Evolutionary conservation across 768 basidiomycete genomes (phyloP).

Genomic region (Mycena rosella): DNA sequence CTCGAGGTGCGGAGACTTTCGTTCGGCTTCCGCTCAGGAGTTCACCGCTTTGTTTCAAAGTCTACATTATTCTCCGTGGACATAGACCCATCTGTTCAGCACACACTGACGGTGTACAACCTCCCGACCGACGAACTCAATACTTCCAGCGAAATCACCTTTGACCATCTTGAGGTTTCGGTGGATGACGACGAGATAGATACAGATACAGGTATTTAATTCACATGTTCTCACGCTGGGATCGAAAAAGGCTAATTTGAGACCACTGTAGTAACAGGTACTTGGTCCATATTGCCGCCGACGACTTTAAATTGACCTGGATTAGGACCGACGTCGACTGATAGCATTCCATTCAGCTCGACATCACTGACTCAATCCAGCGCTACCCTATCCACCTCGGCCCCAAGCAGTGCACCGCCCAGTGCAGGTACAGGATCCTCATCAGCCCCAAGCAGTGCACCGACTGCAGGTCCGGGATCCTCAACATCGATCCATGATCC

Average conservation of each 20-base stretch:
- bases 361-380: not conserved
- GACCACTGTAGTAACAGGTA: slow-evolving; percentile 11
- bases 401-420: slow-evolving; percentile 5
- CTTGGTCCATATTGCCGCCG: not conserved
- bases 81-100: slow-evolving; percentile 42
- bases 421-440: not conserved
- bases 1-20: slow-evolving; percentile 35
- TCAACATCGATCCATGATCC: not conserved
- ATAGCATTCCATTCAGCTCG: not conserved
- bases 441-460: slow-evolving; percentile 1
- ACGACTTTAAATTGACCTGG: slow-evolving; percentile 5
- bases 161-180: slow-evolving; percentile 40
- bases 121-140: slow-evolving; percentile 36
- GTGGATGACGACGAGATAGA: slow-evolving; percentile 32
- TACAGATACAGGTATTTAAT: slow-evolving; percentile 21
- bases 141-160: slow-evolving; percentile 40
- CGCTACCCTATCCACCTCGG: too few species aligned
- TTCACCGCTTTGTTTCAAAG: slow-evolving; percentile 31
- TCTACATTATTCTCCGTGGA: slow-evolving; percentile 43
- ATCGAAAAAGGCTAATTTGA: slow-evolving; percentile 11
- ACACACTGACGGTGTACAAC: slow-evolving; percentile 44
- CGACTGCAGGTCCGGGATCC: not conserved
- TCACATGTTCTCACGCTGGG: not conserved
- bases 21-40: not conserved
- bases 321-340: not conserved